phyloP scores from a whole-genome alignment of 441 rosid species.

The Adansonia madagascariensis region DNA sequence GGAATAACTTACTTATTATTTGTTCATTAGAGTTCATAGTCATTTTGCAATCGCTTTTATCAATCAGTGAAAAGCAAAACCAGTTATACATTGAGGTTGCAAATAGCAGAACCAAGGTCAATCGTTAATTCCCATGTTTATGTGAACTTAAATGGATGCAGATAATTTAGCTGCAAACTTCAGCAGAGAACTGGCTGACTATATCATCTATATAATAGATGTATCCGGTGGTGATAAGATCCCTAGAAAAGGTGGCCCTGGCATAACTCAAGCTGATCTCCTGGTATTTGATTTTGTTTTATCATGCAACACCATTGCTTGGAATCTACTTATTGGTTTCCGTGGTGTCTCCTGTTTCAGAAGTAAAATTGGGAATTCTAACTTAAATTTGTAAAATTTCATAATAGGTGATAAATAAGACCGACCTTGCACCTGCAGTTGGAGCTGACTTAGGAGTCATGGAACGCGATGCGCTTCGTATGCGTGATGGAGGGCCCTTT shows the following conservation, averaged over 20 bases:
- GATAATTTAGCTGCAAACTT: slow-evolving; percentile 96
- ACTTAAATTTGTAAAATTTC: slow-evolving; percentile 21
- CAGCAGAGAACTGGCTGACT: slow-evolving; percentile 98
- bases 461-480: slow-evolving; percentile 87
- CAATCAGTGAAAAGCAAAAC: neutral
- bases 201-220: slow-evolving; percentile 90
- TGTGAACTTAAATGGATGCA: slow-evolving; percentile 43
- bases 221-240: slow-evolving; percentile 95
- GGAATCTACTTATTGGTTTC: neutral
- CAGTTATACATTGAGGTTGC: neutral
- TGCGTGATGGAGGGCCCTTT: slow-evolving; percentile 98
- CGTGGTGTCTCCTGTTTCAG: neutral
- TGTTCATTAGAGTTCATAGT: neutral
- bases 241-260: slow-evolving; percentile 99
- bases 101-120: neutral
- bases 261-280: slow-evolving; percentile 98
- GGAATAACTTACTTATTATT: neutral
- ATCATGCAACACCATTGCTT: neutral
- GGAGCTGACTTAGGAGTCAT: slow-evolving; percentile 86
- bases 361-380: neutral
- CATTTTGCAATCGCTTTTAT: neutral
- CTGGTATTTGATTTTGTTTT: slow-evolving; percentile 42
- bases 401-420: slow-evolving; percentile 86
- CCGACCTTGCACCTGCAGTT: slow-evolving; percentile 89
- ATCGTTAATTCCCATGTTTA: neutral